A percentile compares a stretch with the other conserved stretches of the same genome.
phyloP scores from a whole-genome alignment of 2,329 filamentous ascomycete species.

The Ascochyta rabiei region DNA sequence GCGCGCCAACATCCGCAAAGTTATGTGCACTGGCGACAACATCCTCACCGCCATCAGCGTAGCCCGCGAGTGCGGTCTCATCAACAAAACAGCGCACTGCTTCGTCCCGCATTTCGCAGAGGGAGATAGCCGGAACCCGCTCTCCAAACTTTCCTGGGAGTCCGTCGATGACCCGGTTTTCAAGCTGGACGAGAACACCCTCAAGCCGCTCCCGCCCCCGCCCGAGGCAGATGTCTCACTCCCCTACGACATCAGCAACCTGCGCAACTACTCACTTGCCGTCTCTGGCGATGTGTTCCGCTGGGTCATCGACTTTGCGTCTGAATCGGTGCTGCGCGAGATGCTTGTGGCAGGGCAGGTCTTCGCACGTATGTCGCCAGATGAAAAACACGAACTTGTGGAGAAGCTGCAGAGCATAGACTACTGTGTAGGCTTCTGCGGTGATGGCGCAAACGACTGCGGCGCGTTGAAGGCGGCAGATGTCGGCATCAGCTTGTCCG shows the following conservation, averaged over 20 bases:
- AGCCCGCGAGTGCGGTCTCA: constrained; percentile 83
- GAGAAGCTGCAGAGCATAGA: constrained; percentile 96
- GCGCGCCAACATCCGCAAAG: constrained; percentile 80
- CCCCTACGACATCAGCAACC: constrained; percentile 81
- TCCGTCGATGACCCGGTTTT: constrained; percentile 87
- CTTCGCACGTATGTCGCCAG: constrained; percentile 97
- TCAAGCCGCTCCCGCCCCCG: constrained; percentile 77
- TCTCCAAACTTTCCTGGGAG: constrained; percentile 82
- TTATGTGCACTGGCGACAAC: constrained; percentile 99
- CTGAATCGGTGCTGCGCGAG: constrained; percentile 77
- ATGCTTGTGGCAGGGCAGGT: constrained; percentile 93
- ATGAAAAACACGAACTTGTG: constrained; percentile 97
- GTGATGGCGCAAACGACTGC: constrained; percentile 96
- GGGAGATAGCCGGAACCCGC: constrained; percentile 75
- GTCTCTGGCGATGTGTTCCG: constrained; percentile 93
- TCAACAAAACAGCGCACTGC: constrained; percentile 82
- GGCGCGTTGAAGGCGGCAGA: constrained; percentile 96
- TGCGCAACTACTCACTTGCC: constrained; percentile 86
- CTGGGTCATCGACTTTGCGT: constrained; percentile 92
- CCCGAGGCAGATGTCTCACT: constrained; percentile 78
- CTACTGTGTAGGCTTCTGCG: constrained; percentile 95
- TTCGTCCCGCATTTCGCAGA: constrained; percentile 89
- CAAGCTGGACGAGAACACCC: constrained; percentile 76
- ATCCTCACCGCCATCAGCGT: constrained; percentile 97
- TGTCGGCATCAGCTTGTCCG: constrained; percentile 94